phyloP scores from a whole-genome alignment of 257 asterid species.

The Solanum pinnatisectum region DNA sequence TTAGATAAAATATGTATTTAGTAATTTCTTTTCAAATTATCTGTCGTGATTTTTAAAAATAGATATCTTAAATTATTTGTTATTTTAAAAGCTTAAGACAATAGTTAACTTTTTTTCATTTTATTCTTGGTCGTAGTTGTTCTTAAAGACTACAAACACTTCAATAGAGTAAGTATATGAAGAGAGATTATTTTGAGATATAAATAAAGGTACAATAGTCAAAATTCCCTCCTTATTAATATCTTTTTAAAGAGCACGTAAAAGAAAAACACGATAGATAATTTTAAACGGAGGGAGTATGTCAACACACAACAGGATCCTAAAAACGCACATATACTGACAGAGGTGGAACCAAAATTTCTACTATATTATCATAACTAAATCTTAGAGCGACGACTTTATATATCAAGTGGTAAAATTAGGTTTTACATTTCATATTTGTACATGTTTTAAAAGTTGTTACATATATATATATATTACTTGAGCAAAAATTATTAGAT shows the following conservation, averaged over 20 bases:
- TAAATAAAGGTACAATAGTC: background rate
- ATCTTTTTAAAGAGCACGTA: too few relatives aligned
- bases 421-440: background rate
- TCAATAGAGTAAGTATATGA: background rate
- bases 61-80: background rate
- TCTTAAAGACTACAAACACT: background rate
- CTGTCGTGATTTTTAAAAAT: fast-evolving
- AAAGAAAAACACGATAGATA: background rate
- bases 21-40: background rate
- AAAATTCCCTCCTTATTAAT: background rate
- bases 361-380: background rate
- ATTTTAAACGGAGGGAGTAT: background rate
- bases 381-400: background rate
- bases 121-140: background rate
- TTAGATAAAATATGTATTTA: background rate
- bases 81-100: background rate
- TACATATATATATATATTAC: background rate
- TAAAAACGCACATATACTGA: background rate
- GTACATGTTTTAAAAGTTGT: background rate
- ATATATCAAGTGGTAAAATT: background rate
- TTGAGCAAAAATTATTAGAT: background rate
- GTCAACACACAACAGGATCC: background rate
- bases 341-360: background rate
- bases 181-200: background rate
- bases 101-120: background rate